These are phyloP conservation scores for Clonostachys sp. DNA, from an alignment of 2,329 filamentous ascomycete species.

Conservation along the genomic window DNA sequence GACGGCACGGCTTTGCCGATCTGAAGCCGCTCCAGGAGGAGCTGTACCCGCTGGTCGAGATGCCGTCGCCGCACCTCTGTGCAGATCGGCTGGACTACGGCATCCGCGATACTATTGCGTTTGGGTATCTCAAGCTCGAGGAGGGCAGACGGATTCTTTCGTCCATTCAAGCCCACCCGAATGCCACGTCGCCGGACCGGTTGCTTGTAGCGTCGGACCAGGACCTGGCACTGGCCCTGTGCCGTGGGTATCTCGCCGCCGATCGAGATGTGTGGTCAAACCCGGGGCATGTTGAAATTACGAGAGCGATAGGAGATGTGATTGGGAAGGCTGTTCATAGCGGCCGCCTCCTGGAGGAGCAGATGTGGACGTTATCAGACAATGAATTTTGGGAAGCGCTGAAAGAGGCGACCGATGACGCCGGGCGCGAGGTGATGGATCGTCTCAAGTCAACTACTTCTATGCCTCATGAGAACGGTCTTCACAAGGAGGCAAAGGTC, in stretches of 20 bases:
- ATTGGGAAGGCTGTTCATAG: constrained; percentile 17
- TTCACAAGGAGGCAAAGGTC: neutral
- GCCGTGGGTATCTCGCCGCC: constrained; percentile 21
- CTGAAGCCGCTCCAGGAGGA: constrained; percentile 25
- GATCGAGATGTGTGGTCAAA: constrained; percentile 30
- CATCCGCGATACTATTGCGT: constrained; percentile 24
- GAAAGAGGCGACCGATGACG: constrained; percentile 9
- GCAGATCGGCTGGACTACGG: constrained; percentile 32
- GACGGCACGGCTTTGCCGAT: constrained; percentile 18
- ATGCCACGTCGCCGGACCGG: constrained; percentile 11
- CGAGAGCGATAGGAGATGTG: constrained; percentile 20
- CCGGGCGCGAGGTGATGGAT: neutral
- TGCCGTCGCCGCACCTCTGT: constrained; percentile 27
- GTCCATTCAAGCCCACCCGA: constrained; percentile 20
- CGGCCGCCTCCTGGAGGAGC: constrained; percentile 16
- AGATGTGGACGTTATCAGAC: constrained; percentile 26
- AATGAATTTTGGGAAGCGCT: constrained; percentile 24
- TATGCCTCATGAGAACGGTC: neutral
- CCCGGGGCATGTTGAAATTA: constrained; percentile 25
- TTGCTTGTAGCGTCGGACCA: constrained; percentile 22
- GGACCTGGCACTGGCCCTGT: constrained; percentile 18
- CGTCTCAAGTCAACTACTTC: neutral
- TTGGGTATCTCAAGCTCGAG: constrained; percentile 18
- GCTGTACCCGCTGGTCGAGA: constrained; percentile 28
- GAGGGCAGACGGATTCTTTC: constrained; percentile 17